A percentile compares a stretch with the other conserved stretches of the same genome.
Evolutionary conservation across 2,329 filamentous ascomycete species (phyloP).

Genomic region (Neoarthrinium moseri): DNA sequence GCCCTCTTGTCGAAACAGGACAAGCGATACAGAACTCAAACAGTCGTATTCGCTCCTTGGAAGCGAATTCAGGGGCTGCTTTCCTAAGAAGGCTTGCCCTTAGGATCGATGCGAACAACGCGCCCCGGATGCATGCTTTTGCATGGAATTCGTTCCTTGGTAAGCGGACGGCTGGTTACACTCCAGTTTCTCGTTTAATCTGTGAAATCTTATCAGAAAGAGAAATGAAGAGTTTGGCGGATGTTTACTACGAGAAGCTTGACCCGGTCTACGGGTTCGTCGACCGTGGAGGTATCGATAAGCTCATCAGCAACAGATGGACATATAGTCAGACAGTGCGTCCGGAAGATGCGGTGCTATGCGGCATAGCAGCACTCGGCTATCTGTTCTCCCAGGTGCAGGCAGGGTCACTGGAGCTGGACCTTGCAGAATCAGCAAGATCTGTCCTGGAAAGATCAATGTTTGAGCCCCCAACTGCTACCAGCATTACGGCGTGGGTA

Average conservation of each 20-base stretch:
- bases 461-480: slow-evolving; percentile 29
- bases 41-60: slow-evolving; percentile 39
- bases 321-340: slow-evolving; percentile 21
- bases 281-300: slow-evolving; percentile 27
- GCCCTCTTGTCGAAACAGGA: slow-evolving; percentile 12
- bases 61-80: slow-evolving; percentile 57
- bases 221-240: slow-evolving; percentile 44
- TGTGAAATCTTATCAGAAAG: slow-evolving; percentile 44
- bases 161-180: slow-evolving; percentile 19
- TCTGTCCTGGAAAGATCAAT: slow-evolving; percentile 41
- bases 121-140: slow-evolving; percentile 53
- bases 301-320: slow-evolving; percentile 32
- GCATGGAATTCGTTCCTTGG: slow-evolving; percentile 48
- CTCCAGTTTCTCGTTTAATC: slow-evolving; percentile 32
- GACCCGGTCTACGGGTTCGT: slow-evolving; percentile 53
- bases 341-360: slow-evolving; percentile 47
- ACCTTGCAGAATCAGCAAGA: slow-evolving; percentile 45
- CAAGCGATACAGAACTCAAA: background rate
- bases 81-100: slow-evolving; percentile 53
- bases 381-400: slow-evolving; percentile 47
- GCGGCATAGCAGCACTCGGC: slow-evolving; percentile 54
- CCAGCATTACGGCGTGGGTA: slow-evolving; percentile 48
- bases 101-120: slow-evolving; percentile 50
- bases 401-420: slow-evolving; percentile 38
- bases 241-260: slow-evolving; percentile 52